These are phyloP conservation scores for Polyporus arcularius DNA, from an alignment of 768 basidiomycete genomes.

Conservation along the genomic window DNA sequence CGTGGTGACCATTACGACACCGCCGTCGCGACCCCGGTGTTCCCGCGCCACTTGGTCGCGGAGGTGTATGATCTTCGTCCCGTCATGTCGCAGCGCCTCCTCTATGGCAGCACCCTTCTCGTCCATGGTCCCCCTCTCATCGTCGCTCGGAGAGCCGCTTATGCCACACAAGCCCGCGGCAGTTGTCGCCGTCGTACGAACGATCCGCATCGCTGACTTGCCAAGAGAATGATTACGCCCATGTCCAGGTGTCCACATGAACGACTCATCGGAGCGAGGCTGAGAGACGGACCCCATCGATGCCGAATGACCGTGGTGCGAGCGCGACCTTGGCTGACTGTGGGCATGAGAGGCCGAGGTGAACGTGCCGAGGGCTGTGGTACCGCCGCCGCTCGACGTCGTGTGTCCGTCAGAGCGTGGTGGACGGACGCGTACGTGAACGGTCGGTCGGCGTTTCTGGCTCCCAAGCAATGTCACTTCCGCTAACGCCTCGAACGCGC, in stretches of 20 bases:
- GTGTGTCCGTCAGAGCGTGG: slow-evolving; percentile 15
- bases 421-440: slow-evolving; percentile 26
- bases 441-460: slow-evolving; percentile 54
- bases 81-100: slow-evolving; percentile 25
- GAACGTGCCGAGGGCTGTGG: slow-evolving; percentile 28
- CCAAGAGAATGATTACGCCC: slow-evolving; percentile 41
- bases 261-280: slow-evolving; percentile 22
- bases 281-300: slow-evolving; percentile 32
- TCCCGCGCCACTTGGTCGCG: slow-evolving; percentile 22
- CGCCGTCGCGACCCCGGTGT: slow-evolving; percentile 2
- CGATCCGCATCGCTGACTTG: slow-evolving; percentile 36
- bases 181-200: slow-evolving; percentile 34
- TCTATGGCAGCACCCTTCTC: slow-evolving; percentile 25
- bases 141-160: slow-evolving; percentile 17
- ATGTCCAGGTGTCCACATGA: slow-evolving; percentile 30
- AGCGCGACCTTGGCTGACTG: slow-evolving; percentile 16
- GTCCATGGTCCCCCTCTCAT: slow-evolving; percentile 4
- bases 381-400: slow-evolving; percentile 17
- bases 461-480: slow-evolving; percentile 67
- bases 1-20: slow-evolving; percentile 21
- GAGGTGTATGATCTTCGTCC: slow-evolving; percentile 26
- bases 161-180: slow-evolving; percentile 30
- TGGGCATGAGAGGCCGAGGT: slow-evolving; percentile 19
- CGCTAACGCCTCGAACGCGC: slow-evolving; percentile 58
- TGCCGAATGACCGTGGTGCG: slow-evolving; percentile 39